Evolutionary conservation across 257 asterid genomes (phyloP), one percentile per base, ranked within the genome.

Genomic region (Fraxinus quadrangulata): DNA sequence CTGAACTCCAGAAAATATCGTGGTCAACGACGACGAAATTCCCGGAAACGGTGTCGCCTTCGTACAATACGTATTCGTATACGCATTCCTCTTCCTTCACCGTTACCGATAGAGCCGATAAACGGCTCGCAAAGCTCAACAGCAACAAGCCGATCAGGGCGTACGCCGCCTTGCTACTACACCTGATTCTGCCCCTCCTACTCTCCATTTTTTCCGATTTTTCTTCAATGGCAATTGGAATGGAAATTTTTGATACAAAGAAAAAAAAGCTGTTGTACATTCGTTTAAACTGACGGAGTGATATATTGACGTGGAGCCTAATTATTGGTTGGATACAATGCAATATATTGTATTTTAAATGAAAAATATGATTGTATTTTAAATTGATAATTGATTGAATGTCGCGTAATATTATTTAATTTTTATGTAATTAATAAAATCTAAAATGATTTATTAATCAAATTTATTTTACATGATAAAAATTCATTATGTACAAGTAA

Each of bases 11-110:
- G 86, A 90, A 95, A 61, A 77, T 74, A 75, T 95, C 98, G 82
- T 90, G 92, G 81, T 94, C 92, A 9, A 81, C 89, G 56, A 91
- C 92, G 45, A 94, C 94, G 83, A 92, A 91, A 83, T 92, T 92
- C 3, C 98, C 98, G 3, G 97, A 86, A 59, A 94, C 83, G 45
- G 91, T 77, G 81, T 92, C 98, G 79, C 88, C 94, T 45, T 89
- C 91, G 82, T 90, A 87, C 68, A 77, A 85, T 1, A 92, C 96
- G 83, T 92, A 94, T 42, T 94, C 98, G 81, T 77, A 90, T 0
- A 94, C 92, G 82, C 98, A 92, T 82, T 94, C 98, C 1, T 49
- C 88, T 51, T 92, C 80, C 75, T 67, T 85, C 6, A 94, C 98
- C 23, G 92, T 86, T 63, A 94, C 84, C 10, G 95, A 84, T 26